A percentile compares a stretch with the other conserved stretches of the same genome.
These are phyloP conservation scores for Scedosporium apiospermum DNA, from an alignment of 2,329 filamentous ascomycete species.

Conservation along the genomic window DNA sequence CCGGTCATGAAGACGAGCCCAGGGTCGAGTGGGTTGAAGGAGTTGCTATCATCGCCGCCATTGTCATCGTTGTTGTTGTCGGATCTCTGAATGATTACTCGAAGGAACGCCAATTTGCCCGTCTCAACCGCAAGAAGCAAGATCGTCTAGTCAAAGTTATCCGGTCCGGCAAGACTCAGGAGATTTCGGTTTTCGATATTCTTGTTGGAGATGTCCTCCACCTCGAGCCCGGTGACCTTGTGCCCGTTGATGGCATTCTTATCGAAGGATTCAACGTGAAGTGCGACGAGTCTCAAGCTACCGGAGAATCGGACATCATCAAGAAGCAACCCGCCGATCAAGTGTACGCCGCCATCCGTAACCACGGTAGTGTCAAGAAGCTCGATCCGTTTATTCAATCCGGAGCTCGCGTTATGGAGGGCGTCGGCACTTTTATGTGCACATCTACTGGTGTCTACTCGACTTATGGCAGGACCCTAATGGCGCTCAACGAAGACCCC, in stretches of 20 bases:
- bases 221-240: conserved; percentile 65
- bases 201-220: conserved; percentile 62
- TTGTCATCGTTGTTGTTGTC: conserved; percentile 66
- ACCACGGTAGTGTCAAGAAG: conserved; percentile 56
- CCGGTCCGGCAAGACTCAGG: conserved; percentile 59
- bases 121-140: conserved; percentile 70
- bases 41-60: conserved; percentile 73
- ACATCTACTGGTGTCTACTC: conserved; percentile 67
- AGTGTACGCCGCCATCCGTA: conserved; percentile 60
- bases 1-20: conserved; percentile 36
- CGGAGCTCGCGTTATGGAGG: conserved; percentile 68
- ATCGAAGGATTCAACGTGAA: conserved; percentile 66
- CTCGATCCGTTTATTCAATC: conserved; percentile 82
- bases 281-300: conserved; percentile 69
- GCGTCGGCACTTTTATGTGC: conserved; percentile 64
- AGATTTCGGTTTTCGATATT: conserved; percentile 61
- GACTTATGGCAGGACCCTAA: conserved; percentile 65
- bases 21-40: conserved; percentile 72
- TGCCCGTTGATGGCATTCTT: conserved; percentile 65
- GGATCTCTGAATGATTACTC: conserved; percentile 73
- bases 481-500: conserved; percentile 63
- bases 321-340: conserved; percentile 59
- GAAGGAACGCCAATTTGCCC: conserved; percentile 72
- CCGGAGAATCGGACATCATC: conserved; percentile 69
- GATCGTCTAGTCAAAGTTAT: conserved; percentile 64